A percentile compares a stretch with the other conserved stretches of the same genome.
These are phyloP conservation scores for Typha latifolia DNA, from an alignment of 176 grass and related monocot species.

Conservation along the genomic window DNA sequence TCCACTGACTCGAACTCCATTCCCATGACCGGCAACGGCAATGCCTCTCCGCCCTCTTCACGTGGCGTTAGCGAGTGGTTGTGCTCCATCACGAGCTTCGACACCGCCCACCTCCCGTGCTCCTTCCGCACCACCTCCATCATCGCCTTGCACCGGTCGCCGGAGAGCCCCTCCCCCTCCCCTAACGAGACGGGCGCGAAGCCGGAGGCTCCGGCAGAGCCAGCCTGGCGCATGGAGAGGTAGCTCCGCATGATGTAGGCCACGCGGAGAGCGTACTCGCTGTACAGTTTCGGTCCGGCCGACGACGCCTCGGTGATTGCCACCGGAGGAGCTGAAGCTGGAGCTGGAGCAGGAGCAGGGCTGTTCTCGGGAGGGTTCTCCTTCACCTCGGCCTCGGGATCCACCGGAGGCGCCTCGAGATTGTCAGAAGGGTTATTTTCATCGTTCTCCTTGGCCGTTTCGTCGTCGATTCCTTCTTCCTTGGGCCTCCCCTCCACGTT, in stretches of 20 bases:
- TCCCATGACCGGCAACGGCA: constrained; percentile 28
- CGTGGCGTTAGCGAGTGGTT: constrained; percentile 37
- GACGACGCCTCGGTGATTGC: constrained; percentile 3
- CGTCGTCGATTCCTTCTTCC: background rate
- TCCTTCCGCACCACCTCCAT: constrained; percentile 85
- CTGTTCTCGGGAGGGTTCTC: constrained; percentile 11
- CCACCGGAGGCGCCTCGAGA: background rate
- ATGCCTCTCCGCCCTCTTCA: constrained; percentile 1
- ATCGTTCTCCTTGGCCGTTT: background rate
- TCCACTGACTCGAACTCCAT: constrained; percentile 79
- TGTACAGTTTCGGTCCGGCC: constrained; percentile 14
- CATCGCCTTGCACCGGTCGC: constrained; percentile 60
- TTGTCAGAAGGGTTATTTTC: background rate
- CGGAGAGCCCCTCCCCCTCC: background rate
- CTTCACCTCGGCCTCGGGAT: background rate
- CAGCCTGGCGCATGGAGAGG: constrained; percentile 18
- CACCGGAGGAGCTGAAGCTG: constrained; percentile 11
- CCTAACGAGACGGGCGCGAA: background rate
- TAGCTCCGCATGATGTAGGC: constrained; percentile 34
- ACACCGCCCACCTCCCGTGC: constrained; percentile 52
- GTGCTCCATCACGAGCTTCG: constrained; percentile 62
- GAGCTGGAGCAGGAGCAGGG: background rate
- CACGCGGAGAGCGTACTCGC: constrained; percentile 21
- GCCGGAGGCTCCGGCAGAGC: constrained; percentile 3
- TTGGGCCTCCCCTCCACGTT: background rate